These are phyloP conservation scores for Escallonia herrerae DNA, from an alignment of 129 eudicot genomes.

Conservation along the genomic window DNA sequence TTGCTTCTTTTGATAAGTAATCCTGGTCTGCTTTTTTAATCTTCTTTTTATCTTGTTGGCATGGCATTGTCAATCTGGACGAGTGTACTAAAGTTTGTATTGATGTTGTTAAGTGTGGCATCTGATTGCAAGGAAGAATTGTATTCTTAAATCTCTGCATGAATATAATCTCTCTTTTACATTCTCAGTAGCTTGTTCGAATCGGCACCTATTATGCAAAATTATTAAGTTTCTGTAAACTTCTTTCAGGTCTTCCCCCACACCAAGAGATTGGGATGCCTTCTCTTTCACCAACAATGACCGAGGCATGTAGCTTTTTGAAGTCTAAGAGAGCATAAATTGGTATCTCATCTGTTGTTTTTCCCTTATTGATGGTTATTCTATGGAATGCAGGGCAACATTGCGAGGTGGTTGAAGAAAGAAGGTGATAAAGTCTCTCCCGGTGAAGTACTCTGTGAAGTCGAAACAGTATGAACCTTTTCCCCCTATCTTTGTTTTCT, in stretches of 20 bases:
- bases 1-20: not conserved
- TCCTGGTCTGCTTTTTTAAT: not conserved
- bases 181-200: not conserved
- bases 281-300: constrained; percentile 98
- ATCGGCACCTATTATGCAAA: not conserved
- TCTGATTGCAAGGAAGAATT: not conserved
- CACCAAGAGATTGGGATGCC: constrained; percentile 99
- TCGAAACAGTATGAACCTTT: constrained; percentile 69
- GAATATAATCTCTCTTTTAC: not conserved
- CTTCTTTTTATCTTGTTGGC: not conserved
- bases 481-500: not conserved
- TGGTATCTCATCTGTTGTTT: constrained; percentile 5
- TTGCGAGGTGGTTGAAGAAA: constrained; percentile 98
- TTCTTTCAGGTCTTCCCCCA: constrained; percentile 77
- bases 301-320: constrained; percentile 47
- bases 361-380: not conserved
- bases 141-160: not conserved
- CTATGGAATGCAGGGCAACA: constrained; percentile 66
- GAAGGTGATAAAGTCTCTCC: constrained; percentile 91
- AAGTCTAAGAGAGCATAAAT: constrained; percentile 9
- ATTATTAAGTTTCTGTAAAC: constrained; percentile 7
- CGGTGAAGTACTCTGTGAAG: constrained; percentile 99
- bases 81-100: not conserved
- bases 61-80: not conserved
- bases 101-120: not conserved